Evolutionary conservation across 768 basidiomycete genomes (phyloP).

Genomic region (Brasilioporus rufonigricans): DNA sequence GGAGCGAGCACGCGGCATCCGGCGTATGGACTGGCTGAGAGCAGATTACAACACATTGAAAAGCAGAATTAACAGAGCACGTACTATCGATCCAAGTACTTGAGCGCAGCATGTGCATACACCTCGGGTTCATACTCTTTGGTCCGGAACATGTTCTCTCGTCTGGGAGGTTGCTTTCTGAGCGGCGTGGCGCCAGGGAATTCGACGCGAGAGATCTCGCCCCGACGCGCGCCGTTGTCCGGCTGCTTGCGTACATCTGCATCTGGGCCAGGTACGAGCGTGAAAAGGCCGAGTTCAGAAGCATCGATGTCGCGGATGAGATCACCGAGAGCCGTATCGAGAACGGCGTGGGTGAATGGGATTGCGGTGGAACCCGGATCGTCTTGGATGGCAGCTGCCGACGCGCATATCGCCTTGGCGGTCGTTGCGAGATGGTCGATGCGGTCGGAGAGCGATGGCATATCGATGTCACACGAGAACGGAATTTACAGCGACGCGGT

Average conservation of each 20-base stretch:
- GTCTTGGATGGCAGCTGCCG: conserved; percentile 36
- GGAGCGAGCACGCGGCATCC: conserved; percentile 49
- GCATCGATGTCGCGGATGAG: conserved; percentile 79
- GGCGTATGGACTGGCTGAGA: conserved; percentile 43
- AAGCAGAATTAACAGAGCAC: conserved; percentile 26
- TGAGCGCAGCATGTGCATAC: conserved; percentile 72
- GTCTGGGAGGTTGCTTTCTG: conserved; percentile 42
- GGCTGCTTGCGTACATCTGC: conserved; percentile 28
- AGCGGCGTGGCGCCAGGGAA: conserved; percentile 74
- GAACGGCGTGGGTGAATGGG: conserved; percentile 64
- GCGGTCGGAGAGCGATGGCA: conserved; percentile 62
- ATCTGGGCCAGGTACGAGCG: conserved; percentile 43
- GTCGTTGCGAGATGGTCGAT: conserved; percentile 62
- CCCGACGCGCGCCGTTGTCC: conserved; percentile 27
- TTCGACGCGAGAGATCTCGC: conserved; percentile 58
- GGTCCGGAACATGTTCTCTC: conserved; percentile 33
- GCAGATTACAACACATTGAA: conserved; percentile 31
- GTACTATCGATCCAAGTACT: conserved; percentile 76
- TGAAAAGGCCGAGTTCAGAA: conserved; percentile 77
- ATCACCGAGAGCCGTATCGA: conserved; percentile 61
- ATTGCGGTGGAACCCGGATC: conserved; percentile 7
- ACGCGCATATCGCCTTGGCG: conserved; percentile 49
- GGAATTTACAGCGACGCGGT: too few species aligned
- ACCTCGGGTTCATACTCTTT: conserved; percentile 66
- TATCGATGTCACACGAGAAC: conserved; percentile 16